These are phyloP conservation scores for Phycomyces blakesleeanus DNA, from an alignment of 192 early-diverging fungal genomes.

Conservation along the genomic window DNA sequence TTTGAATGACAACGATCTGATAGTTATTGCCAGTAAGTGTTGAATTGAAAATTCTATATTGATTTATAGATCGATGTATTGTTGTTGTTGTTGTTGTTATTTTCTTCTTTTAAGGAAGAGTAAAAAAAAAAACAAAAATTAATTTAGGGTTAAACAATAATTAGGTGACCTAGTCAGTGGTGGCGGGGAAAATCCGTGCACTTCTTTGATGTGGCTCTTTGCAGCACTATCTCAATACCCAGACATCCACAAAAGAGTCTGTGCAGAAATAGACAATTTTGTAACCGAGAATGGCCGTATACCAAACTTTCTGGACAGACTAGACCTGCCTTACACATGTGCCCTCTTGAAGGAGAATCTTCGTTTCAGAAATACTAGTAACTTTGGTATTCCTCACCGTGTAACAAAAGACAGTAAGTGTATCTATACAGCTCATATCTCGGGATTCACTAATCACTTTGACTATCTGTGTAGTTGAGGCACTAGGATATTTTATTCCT, in stretches of 20 bases:
- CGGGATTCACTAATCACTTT: too few species aligned
- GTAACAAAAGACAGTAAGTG: slow-evolving; percentile 13
- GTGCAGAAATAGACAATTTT: slow-evolving; percentile 13
- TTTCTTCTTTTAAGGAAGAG: too few species aligned
- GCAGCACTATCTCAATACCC: slow-evolving; percentile 15
- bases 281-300: background rate
- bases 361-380: slow-evolving; percentile 4
- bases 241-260: slow-evolving; percentile 14
- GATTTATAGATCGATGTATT: too few species aligned
- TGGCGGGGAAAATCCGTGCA: slow-evolving; percentile 7
- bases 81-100: too few species aligned
- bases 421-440: too few species aligned
- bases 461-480: slow-evolving; percentile 1
- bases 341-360: slow-evolving; percentile 23
- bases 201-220: slow-evolving; percentile 14
- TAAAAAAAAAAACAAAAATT: too few species aligned
- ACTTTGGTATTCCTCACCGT: slow-evolving; percentile 11
- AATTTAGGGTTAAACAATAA: too few species aligned
- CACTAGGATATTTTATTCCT: slow-evolving; percentile 44
- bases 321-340: slow-evolving; percentile 16
- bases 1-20: too few species aligned
- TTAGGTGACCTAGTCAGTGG: slow-evolving; percentile 1
- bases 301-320: slow-evolving; percentile 4
- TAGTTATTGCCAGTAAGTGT: too few species aligned
- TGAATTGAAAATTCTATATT: too few species aligned